Conservation (phyloP, 306 rosid genomes). For the Trifolium repens region DNA sequence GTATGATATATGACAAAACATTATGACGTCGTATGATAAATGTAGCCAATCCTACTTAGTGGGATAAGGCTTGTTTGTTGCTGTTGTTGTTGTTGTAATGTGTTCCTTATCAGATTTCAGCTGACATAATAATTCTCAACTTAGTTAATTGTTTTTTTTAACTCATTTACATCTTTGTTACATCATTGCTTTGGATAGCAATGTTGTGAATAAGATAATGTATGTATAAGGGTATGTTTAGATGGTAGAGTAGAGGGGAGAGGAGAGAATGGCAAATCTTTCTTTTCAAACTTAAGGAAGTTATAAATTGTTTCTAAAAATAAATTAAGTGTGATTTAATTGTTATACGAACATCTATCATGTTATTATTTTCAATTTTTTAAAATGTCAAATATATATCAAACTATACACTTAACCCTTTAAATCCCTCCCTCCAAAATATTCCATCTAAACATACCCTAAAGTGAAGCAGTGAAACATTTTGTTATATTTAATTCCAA, state of each 20-base stretch:
- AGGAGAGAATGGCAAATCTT: neutral
- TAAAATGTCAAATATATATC: neutral
- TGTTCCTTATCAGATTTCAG: neutral
- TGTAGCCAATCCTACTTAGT: neutral
- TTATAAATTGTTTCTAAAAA: neutral
- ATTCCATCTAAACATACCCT: neutral
- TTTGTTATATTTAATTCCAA: neutral
- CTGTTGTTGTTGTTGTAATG: neutral
- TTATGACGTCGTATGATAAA: neutral
- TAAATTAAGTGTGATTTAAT: neutral
- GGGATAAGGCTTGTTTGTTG: neutral
- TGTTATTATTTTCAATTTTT: neutral
- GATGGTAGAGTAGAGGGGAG: neutral
- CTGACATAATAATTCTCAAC: neutral
- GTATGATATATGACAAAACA: neutral
- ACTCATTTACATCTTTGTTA: conserved; percentile 2
- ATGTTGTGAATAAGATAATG: neutral
- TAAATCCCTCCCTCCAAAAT: neutral
- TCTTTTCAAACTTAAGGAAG: neutral
- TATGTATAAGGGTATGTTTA: neutral
- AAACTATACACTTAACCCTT: neutral
- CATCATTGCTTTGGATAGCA: conserved; percentile 10
- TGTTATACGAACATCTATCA: neutral
- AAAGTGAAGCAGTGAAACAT: conserved; percentile 14
- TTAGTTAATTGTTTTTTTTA: neutral